phyloP scores from a whole-genome alignment of 495 filamentous ascomycete genomes.

The Elasticomyces elasticus region DNA sequence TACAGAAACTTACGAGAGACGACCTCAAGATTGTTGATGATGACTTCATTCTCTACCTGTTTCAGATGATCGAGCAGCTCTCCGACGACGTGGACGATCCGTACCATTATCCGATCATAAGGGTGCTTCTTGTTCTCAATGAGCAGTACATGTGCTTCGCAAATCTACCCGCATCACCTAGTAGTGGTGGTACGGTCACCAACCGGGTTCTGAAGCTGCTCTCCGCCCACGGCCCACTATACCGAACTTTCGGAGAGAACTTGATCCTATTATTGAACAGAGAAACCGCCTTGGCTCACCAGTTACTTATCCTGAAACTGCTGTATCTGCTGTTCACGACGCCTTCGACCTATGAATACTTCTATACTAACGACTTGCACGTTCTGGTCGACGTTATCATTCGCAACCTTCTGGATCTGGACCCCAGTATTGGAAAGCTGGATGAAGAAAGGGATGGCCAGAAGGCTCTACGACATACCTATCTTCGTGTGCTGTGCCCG shows the following conservation, averaged over 20 bases:
- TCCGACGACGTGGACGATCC: constrained; percentile 88
- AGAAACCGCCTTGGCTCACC: constrained; percentile 80
- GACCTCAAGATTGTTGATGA: constrained; percentile 76
- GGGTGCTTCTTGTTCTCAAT: constrained; percentile 91
- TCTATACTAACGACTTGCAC: constrained; percentile 93
- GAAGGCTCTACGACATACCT: constrained; percentile 78
- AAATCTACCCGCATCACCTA: constrained; percentile 40
- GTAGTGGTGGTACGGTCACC: constrained; percentile 49
- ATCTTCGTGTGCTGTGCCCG: constrained; percentile 88
- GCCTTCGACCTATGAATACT: constrained; percentile 85
- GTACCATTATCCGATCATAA: constrained; percentile 91
- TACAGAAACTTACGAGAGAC: constrained; percentile 67
- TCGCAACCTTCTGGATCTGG: constrained; percentile 82
- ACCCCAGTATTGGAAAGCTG: constrained; percentile 34
- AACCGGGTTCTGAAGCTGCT: constrained; percentile 90
- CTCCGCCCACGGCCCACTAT: constrained; percentile 63
- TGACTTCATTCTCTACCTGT: constrained; percentile 71
- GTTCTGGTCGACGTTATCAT: constrained; percentile 94
- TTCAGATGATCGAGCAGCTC: constrained; percentile 77
- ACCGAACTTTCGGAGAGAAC: constrained; percentile 95
- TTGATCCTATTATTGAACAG: constrained; percentile 93
- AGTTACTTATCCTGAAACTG: constrained; percentile 89
- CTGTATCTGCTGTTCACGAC: constrained; percentile 93
- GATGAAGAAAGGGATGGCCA: constrained; percentile 47
- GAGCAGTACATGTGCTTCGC: constrained; percentile 89